Base-by-base conservation (phyloP, 2,329 filamentous ascomycete species). In the Zalaria sp. region DNA sequence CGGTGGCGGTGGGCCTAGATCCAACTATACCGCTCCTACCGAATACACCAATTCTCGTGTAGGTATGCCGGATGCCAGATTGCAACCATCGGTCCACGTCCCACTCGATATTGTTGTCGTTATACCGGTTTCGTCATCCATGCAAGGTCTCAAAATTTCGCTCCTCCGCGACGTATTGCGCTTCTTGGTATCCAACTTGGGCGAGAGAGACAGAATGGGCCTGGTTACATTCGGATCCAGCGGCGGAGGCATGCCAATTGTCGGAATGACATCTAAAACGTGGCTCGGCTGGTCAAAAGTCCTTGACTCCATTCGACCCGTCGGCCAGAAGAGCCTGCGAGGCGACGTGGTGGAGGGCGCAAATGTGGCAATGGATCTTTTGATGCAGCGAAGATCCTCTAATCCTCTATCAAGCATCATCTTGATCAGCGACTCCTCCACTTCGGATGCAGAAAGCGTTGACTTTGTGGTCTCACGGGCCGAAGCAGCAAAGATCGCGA, bases 111-210 rank as follows among this genome's bases (percentile, higher is more conserved):
- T 98, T 27, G 89, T 98, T 0, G 86, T 96, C 1, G 91, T 98
- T 25, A 88, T 98, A 29, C 91, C 91, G 0, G 87, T 98, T 4
- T 96, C 91, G 0, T 93, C 89, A 1, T 96, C 91, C 0, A 98
- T 96, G 89, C 91, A 96, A 62, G 91, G 91, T n/a, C 76, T 98
- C 46, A 98, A 98, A 66, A 95, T 96, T 57, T 93, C 89, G 47
- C 71, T 98, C 1, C 77, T 98, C 9, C 80, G 87, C 35, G 91
- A 98, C 61, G 83, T 89, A 0, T 71, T 98, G 31, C 85, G 83
- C 45, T 98, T 96, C 59, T 80, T 98, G 61, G 85, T 98, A 2
- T 75, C 81, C 51, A 89, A 78, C 38, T 76, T 98, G 1, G 91
- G 91, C 28, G 87, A 95, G 51, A 77, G 87, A 41, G 91, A 98